Evolutionary conservation across 805 yeast genomes (phyloP).

Genomic region (Cyberlindnera suaveolens): DNA sequence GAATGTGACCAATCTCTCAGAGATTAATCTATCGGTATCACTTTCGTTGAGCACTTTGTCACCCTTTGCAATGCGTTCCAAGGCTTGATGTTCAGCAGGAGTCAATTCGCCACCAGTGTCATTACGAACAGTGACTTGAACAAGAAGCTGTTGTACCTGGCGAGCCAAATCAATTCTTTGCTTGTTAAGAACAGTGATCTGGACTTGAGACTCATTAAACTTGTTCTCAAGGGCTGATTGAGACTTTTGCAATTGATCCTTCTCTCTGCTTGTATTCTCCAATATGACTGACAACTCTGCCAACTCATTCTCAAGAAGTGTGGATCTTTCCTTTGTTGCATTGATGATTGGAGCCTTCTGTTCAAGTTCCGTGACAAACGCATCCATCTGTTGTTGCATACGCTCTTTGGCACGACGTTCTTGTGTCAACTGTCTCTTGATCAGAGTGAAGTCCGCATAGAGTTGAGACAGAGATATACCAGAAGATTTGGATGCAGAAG

Average conservation of each 20-base stretch:
- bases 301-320: conserved; percentile 49
- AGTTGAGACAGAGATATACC: conserved; percentile 63
- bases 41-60: conserved; percentile 33
- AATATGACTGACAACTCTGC: conserved; percentile 47
- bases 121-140: conserved; percentile 55
- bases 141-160: conserved; percentile 71
- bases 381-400: conserved; percentile 64
- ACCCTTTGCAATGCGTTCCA: conserved; percentile 42
- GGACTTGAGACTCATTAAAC: conserved; percentile 27
- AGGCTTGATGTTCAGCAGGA: conserved; percentile 55
- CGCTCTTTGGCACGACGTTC: conserved; percentile 69
- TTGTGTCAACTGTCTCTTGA: conserved; percentile 59
- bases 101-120: conserved; percentile 57
- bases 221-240: conserved; percentile 17
- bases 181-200: conserved; percentile 39
- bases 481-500: conserved; percentile 37
- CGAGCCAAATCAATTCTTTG: conserved; percentile 70
- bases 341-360: conserved; percentile 68
- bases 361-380: conserved; percentile 70
- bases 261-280: conserved; percentile 47
- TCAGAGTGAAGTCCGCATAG: conserved; percentile 54
- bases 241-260: conserved; percentile 30
- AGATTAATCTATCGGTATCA: conserved; percentile 68
- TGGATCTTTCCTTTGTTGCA: conserved; percentile 57
- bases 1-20: conserved; percentile 70